phyloP scores from a whole-genome alignment of 2,329 filamentous ascomycete species.

The Phialemonium atrogriseum region DNA sequence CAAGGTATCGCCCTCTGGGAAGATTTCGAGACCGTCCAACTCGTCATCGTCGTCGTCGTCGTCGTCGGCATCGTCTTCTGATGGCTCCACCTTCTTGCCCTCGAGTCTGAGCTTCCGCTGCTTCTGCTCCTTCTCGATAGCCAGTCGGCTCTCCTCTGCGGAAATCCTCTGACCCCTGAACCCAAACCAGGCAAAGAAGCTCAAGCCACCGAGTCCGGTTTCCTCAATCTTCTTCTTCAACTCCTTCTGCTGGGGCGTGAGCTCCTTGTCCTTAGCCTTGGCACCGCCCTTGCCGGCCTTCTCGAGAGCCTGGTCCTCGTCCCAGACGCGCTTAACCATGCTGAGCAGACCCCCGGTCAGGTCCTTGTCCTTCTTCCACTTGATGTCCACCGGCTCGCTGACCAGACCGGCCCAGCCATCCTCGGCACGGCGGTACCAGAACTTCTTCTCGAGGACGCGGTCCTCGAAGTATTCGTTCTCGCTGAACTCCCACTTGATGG shows the following conservation, averaged over 20 bases:
- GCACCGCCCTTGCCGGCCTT: slow-evolving; percentile 28
- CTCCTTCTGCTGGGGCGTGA: slow-evolving; percentile 38
- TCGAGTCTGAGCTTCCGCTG: slow-evolving; percentile 39
- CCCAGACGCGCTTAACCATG: slow-evolving; percentile 61
- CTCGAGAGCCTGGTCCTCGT: slow-evolving; percentile 44
- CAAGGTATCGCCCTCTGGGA: slow-evolving; percentile 77
- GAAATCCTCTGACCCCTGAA: slow-evolving; percentile 64
- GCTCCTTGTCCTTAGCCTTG: slow-evolving; percentile 22
- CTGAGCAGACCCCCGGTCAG: slow-evolving; percentile 72
- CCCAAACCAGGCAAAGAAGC: slow-evolving; percentile 88
- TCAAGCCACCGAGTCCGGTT: slow-evolving; percentile 56
- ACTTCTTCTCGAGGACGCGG: slow-evolving; percentile 77
- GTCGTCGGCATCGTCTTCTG: slow-evolving; percentile 32
- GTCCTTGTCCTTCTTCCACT: slow-evolving; percentile 82
- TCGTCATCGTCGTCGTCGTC: slow-evolving; percentile 54
- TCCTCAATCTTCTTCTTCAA: slow-evolving; percentile 48
- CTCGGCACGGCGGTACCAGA: slow-evolving; percentile 69
- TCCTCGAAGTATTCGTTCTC: slow-evolving; percentile 80
- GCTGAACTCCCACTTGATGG: slow-evolving; percentile 69
- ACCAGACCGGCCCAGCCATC: slow-evolving; percentile 70
- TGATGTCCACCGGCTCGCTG: slow-evolving; percentile 79
- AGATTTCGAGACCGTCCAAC: slow-evolving; percentile 65
- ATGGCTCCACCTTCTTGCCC: slow-evolving; percentile 41
- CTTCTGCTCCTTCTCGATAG: slow-evolving; percentile 52
- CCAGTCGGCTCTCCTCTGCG: slow-evolving; percentile 61